Evolutionary conservation across 176 grass and related monocot species (phyloP).

Genomic region (Elymus sibiricus): DNA sequence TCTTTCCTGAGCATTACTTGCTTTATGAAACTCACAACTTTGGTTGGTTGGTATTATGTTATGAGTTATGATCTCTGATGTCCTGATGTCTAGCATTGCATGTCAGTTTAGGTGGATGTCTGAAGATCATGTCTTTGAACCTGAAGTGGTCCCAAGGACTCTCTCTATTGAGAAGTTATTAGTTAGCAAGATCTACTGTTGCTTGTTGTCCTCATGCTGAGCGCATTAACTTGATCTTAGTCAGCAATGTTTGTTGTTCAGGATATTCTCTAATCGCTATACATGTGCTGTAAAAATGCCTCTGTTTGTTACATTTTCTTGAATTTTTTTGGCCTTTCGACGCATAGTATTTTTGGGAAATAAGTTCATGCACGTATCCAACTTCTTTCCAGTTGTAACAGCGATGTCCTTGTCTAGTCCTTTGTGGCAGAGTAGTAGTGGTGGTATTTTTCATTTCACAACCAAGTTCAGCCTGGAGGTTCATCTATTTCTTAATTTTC

Average conservation of each 20-base stretch:
- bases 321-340: background rate
- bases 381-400: background rate
- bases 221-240: background rate
- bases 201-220: background rate
- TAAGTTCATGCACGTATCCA: background rate
- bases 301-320: background rate
- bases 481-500: slow-evolving; percentile 31
- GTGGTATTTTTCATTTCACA: background rate
- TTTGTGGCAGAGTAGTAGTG: background rate
- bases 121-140: slow-evolving; percentile 2
- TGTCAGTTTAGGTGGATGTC: background rate
- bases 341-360: background rate
- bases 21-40: background rate
- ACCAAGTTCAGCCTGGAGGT: background rate
- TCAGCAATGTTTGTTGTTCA: background rate
- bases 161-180: background rate
- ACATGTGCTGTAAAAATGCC: background rate
- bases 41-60: background rate
- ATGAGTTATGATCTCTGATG: slow-evolving; percentile 1
- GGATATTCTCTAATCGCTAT: background rate
- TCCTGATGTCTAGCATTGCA: background rate
- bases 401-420: background rate
- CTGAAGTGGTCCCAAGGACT: slow-evolving; percentile 1
- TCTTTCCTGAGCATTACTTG: background rate
- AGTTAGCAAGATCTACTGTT: background rate